Percentiles rank a stretch among this genome's conserved stretches.
Conservation (phyloP, 1,284 basidiomycete species). For the Leccinum fallax region DNA sequence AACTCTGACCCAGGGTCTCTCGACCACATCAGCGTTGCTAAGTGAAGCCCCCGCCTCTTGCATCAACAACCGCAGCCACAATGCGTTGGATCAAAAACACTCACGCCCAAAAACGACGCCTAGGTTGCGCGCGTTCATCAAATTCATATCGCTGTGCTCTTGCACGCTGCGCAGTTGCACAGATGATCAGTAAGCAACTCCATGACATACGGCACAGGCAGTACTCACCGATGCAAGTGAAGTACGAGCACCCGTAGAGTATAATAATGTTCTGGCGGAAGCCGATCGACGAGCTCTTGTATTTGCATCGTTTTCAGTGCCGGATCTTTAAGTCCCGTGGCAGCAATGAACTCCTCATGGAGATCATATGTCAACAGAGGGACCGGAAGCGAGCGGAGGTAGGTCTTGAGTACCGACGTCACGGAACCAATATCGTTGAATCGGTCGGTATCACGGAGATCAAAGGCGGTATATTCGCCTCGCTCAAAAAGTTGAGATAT, state of each 20-base stretch:
- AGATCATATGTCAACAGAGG: conserved; percentile 91
- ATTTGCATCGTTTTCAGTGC: conserved; percentile 63
- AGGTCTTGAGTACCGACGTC: conserved; percentile 96
- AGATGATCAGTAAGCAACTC: conserved; percentile 4
- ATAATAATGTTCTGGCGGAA: conserved; percentile 87
- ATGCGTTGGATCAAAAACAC: conserved; percentile 38
- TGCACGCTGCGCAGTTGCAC: conserved; percentile 55
- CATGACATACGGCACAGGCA: not conserved
- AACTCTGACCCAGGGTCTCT: conserved; percentile 88
- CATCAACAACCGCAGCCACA: conserved; percentile 14
- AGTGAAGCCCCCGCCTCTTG: conserved; percentile 3
- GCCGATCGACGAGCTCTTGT: conserved; percentile 69
- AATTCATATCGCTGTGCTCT: conserved; percentile 71
- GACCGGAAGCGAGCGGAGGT: conserved; percentile 89
- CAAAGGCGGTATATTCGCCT: conserved; percentile 86
- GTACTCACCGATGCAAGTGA: conserved; percentile 78
- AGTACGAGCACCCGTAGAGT: conserved; percentile 85
- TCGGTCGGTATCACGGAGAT: conserved; percentile 82
- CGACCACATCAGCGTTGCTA: conserved; percentile 94
- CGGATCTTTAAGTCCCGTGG: conserved; percentile 71
- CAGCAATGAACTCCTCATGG: conserved; percentile 87
- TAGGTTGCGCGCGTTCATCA: conserved; percentile 95
- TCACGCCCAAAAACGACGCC: conserved; percentile 99
- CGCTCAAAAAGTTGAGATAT: conserved; percentile 96
- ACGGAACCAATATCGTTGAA: conserved; percentile 98